A percentile compares a stretch with the other conserved stretches of the same genome.
phyloP scores from a whole-genome alignment of 441 rosid genomes.

The Brassica balearica region DNA sequence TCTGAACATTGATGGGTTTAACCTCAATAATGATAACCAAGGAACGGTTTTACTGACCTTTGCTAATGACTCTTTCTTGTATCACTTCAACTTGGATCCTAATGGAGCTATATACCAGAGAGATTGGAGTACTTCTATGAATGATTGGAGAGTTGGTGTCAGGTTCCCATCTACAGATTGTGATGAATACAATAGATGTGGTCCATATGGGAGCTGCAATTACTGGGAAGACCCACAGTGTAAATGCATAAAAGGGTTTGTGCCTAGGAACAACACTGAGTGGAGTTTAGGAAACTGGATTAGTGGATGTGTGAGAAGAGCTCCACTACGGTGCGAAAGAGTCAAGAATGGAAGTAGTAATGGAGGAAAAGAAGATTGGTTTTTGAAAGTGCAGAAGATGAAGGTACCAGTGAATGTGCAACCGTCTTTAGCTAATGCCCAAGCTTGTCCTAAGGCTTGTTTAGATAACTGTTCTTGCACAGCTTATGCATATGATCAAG shows the following conservation, averaged over 20 bases:
- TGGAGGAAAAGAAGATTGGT: not conserved
- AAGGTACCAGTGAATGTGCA: not conserved
- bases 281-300: conserved; percentile 55
- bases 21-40: conserved; percentile 27
- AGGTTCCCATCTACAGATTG: conserved; percentile 34
- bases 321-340: conserved; percentile 37
- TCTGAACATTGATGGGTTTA: conserved; percentile 42
- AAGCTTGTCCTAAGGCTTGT: not conserved
- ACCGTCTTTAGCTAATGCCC: not conserved
- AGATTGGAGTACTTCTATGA: conserved; percentile 39
- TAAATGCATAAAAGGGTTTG: conserved; percentile 55
- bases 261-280: conserved; percentile 45
- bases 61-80: conserved; percentile 22
- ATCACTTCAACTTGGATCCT: conserved; percentile 41
- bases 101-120: conserved; percentile 34
- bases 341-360: not conserved
- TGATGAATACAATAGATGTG: conserved; percentile 54
- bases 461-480: not conserved
- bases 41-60: conserved; percentile 32
- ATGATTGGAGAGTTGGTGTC: conserved; percentile 12
- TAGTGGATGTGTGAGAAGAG: conserved; percentile 54
- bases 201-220: conserved; percentile 46
- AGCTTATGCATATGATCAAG: not conserved
- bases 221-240: conserved; percentile 43
- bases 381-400: not conserved